Evolutionary conservation across 768 basidiomycete species (phyloP), one percentile per base, ranked within the genome.

Genomic region (Phaeotremella skinneri): DNA sequence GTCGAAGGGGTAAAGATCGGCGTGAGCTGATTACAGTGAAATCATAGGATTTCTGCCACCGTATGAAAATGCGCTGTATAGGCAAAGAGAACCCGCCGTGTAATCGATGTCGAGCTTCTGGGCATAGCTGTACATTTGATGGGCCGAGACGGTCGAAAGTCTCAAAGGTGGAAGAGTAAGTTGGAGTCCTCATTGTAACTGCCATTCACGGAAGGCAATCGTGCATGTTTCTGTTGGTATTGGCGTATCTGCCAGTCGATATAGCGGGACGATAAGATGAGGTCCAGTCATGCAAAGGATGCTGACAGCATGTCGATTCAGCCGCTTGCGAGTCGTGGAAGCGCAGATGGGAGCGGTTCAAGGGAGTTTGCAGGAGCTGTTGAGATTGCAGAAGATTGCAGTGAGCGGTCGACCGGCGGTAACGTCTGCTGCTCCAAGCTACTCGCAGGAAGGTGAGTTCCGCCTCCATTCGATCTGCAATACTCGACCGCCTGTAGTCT

Each of bases 111-210:
- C 11, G 43, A 45, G 11, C 43, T 6, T 45, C 43, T 45, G 67
- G 67, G 23, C 68, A 73, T 52, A 37, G 43, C 7, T 73, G 71
- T 58, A 73, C 71, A 6, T 73, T 73, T 39, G 65, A 69, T 45
- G 71, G 71, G 11, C 67, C 71, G 11, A 39, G 71, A 20, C 68
- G 70, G 34, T 64, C 63, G 31, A 73, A 73, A 49, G 59, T 59
- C 16, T 62, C 62, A 7, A 66, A 64, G 41, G 69, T 73, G 4
- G 71, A 73, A 59, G 71, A 73, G 71, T 73, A 51, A 62, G 69
- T 66, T 23, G 14, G 14, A 7, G 7, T 37, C 34, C 34, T 17
- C 34, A 37, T 37, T 37, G 34, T 37, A 17, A 37, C 17, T n/a
- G n/a, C n/a, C n/a, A n/a, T n/a, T n/a, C n/a, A n/a, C n/a, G n/a